Base-by-base conservation (phyloP, 179 eudicot species). In the Monotropa hypopitys region DNA sequence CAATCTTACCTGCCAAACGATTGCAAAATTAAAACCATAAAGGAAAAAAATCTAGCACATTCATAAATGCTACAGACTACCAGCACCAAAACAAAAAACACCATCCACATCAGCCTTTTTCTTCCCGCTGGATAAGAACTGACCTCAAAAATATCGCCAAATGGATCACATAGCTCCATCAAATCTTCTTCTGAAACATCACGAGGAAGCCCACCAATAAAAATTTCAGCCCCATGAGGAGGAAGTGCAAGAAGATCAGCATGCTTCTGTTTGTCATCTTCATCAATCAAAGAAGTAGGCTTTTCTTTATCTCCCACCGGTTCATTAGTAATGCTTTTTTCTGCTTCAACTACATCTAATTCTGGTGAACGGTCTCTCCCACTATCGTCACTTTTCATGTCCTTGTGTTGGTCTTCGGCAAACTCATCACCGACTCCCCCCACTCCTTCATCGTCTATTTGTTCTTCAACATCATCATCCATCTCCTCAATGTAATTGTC, bases 151-250 rank as follows among this genome's bases (percentile, higher is more conserved):
- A 94, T 80, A 40, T 90, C 93, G 46, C 97, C 98, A 4, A 94
- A 59, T 46, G 97, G 84, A 77, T 89, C 97, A 88, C 98, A 94
- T 32, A 92, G 92, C 70, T 91, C 97, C 74, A 87, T 83, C 49
- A 94, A 83, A 84, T 94, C 97, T 76, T 92, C 98, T 62, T 92
- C 97, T 1, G 88, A 73, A 81, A 84, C 83, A 81, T 92, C 98
- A 68, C 91, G 87, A 10, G 97, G 88, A 85, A 94, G 92, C 45
- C 94, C 98, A 65, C 98, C 97, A 51, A 94, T 87, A 73, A 92
- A 94, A 78, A 92, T 86, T 83, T 94, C 98, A 46, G 98, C 87
- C 21, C 98, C 97, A 77, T 83, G 89, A 59, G 98, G 97, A 70
- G 98, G 98, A 71, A 89, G 95, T 78, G 89, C 83, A 78, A 94